Evolutionary conservation across 192 early-diverging fungal genomes (phyloP).

Genomic region (Rhizophagus sp.): DNA sequence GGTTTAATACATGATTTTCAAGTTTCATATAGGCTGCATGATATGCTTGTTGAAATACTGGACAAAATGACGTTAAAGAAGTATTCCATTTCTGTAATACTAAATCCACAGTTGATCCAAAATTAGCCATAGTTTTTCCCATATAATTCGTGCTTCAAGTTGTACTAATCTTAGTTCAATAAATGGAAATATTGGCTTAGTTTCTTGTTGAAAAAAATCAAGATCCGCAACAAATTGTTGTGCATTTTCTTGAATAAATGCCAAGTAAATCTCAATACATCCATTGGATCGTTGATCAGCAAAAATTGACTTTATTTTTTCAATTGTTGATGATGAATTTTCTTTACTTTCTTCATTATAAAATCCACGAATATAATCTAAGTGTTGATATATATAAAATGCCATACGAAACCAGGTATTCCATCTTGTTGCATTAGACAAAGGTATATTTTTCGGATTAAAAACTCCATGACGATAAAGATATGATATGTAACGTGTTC

Average conservation of each 20-base stretch:
- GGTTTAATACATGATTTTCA: no score
- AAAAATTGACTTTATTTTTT: neutral
- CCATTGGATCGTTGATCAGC: neutral
- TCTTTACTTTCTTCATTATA: conserved; percentile 2
- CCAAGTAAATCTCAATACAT: neutral
- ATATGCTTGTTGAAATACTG: conserved; percentile 1
- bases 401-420: no score
- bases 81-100: neutral
- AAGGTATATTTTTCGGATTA: no score
- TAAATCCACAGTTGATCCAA: neutral
- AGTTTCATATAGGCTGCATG: neutral
- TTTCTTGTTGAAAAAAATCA: no score
- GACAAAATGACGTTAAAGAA: neutral
- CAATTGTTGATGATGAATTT: neutral
- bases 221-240: no score
- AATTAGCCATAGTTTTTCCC: neutral
- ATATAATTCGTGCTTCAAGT: no score
- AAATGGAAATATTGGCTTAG: no score
- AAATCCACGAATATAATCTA: neutral
- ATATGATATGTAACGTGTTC: no score
- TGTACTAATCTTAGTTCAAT: no score
- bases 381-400: neutral
- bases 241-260: no score
- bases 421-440: no score
- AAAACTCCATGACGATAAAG: no score